A percentile compares a stretch with the other conserved stretches of the same genome.
Evolutionary conservation across 202 grass and related monocot species (phyloP).

Genomic region (Carex arenaria): DNA sequence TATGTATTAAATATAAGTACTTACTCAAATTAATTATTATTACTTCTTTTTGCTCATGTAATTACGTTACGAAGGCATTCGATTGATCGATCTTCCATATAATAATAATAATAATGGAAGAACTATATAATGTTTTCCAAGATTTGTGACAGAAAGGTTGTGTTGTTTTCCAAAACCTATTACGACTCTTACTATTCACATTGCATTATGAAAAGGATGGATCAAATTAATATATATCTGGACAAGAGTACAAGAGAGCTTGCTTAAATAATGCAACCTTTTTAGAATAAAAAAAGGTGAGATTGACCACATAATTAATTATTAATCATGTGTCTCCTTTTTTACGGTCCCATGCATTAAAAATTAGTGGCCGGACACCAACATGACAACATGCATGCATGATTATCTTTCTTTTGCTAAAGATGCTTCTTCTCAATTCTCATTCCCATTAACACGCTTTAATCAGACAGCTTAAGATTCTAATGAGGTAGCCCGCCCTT

Average conservation of each 20-base stretch:
- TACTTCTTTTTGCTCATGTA: too few species aligned
- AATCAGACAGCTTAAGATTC: background rate
- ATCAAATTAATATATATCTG: too few species aligned
- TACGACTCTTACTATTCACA: background rate
- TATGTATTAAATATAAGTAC: too few species aligned
- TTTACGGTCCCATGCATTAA: background rate
- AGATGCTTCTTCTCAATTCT: background rate
- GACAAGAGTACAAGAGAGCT: background rate
- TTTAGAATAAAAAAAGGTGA: background rate
- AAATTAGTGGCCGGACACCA: background rate
- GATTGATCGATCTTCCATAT: too few species aligned
- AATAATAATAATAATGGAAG: too few species aligned
- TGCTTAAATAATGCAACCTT: background rate
- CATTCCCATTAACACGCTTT: conserved; percentile 6
- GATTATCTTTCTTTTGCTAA: background rate
- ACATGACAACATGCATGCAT: background rate
- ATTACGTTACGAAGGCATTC: too few species aligned
- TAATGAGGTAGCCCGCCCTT: too few species aligned
- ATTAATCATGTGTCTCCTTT: background rate
- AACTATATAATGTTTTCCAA: too few species aligned
- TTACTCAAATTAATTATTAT: too few species aligned
- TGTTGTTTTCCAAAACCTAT: too few species aligned
- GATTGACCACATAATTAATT: background rate
- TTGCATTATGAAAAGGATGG: background rate
- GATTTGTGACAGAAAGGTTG: too few species aligned